Conservation (phyloP, 805 yeast species). For the Saturnispora mendoncae region DNA sequence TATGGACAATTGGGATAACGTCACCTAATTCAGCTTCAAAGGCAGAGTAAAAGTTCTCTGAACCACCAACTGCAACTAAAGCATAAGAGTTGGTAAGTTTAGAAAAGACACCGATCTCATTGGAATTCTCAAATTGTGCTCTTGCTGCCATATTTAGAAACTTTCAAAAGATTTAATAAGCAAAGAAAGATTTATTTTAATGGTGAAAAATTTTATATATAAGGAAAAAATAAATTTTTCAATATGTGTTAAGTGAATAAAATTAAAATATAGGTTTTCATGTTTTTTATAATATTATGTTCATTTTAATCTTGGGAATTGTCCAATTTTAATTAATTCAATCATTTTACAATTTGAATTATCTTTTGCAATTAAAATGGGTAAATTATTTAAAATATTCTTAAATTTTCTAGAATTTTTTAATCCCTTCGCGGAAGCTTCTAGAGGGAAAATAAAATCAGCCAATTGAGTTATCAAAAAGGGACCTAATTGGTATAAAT, state of each 20-base stretch:
- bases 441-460: background rate
- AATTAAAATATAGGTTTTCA: too few relatives aligned
- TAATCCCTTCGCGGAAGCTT: background rate
- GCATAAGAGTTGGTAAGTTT: constrained; percentile 94
- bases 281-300: too few relatives aligned
- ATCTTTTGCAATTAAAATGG: too few relatives aligned
- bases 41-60: constrained; percentile 76
- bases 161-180: background rate
- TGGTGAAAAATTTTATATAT: constrained; percentile 2
- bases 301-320: too few relatives aligned
- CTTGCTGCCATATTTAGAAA: constrained; percentile 47
- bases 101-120: constrained; percentile 90
- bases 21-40: constrained; percentile 97
- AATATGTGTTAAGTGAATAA: background rate
- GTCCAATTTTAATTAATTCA: too few relatives aligned
- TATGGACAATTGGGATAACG: constrained; percentile 90
- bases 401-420: constrained; percentile 1
- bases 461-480: background rate
- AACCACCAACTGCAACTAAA: constrained; percentile 94
- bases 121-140: constrained; percentile 77
- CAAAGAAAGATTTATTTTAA: background rate
- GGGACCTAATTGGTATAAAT: background rate
- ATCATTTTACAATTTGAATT: too few relatives aligned
- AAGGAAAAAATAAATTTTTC: background rate
- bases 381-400: constrained; percentile 6